These are phyloP conservation scores for Corynespora cassiicola DNA, from an alignment of 2,329 filamentous ascomycete genomes.

Conservation along the genomic window DNA sequence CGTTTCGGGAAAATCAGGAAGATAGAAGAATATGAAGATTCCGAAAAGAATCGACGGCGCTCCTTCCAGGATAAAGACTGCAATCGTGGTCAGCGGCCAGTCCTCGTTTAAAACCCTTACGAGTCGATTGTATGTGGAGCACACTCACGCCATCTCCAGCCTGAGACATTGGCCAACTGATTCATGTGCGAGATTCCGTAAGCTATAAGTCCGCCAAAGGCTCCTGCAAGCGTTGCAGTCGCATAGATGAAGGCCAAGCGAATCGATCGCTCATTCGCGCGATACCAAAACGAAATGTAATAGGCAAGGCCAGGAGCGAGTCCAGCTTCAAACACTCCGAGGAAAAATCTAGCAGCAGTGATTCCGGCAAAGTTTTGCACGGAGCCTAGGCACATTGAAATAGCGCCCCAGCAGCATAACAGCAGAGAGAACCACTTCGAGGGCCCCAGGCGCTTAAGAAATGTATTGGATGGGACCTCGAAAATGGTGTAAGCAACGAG, in stretches of 20 bases:
- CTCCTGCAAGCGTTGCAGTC: conserved; percentile 63
- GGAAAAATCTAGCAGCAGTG: conserved; percentile 49
- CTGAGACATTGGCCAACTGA: conserved; percentile 39
- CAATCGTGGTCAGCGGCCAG: too few relatives aligned
- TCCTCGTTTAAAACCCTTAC: too few relatives aligned
- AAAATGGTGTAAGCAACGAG: conserved; percentile 45
- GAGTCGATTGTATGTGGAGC: neutral
- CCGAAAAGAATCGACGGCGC: conserved; percentile 26
- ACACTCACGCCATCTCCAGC: conserved; percentile 33
- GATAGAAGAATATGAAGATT: conserved; percentile 50
- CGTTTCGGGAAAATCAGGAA: conserved; percentile 59
- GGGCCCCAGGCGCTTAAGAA: conserved; percentile 65
- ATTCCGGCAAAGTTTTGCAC: conserved; percentile 51
- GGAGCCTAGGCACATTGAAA: conserved; percentile 54
- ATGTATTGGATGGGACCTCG: conserved; percentile 63
- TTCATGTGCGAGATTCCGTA: conserved; percentile 57
- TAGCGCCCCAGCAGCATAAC: conserved; percentile 54
- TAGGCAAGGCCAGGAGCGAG: conserved; percentile 51
- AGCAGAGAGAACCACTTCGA: conserved; percentile 46
- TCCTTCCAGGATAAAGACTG: conserved; percentile 33
- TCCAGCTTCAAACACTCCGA: conserved; percentile 38
- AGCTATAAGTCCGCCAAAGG: conserved; percentile 63
- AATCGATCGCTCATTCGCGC: conserved; percentile 62
- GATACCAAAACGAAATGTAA: conserved; percentile 64
- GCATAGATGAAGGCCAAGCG: conserved; percentile 64